A percentile compares a stretch with the other conserved stretches of the same genome.
phyloP scores from a whole-genome alignment of 345 rosid species.

The Litchi chinensis region DNA sequence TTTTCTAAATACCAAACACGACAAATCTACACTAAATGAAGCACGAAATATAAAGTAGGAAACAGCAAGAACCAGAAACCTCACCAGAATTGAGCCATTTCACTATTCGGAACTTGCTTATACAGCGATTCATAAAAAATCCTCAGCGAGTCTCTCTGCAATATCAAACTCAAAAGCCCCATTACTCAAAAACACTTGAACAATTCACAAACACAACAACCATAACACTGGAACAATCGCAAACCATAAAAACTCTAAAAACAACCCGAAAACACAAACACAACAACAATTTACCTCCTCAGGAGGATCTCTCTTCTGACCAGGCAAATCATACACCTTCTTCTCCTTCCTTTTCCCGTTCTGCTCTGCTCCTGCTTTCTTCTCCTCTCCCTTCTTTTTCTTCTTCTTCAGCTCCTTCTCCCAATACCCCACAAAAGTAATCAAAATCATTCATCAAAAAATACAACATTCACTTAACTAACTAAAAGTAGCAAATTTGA shows the following conservation, averaged over 20 bases:
- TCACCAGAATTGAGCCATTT: slow-evolving; percentile 97
- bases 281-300: slow-evolving; percentile 51
- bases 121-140: slow-evolving; percentile 82
- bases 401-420: slow-evolving; percentile 50
- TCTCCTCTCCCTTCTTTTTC: slow-evolving; percentile 39
- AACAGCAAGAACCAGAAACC: slow-evolving; percentile 18
- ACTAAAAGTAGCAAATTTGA: not conserved
- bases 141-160: slow-evolving; percentile 96
- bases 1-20: not conserved
- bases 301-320: slow-evolving; percentile 88
- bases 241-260: not conserved
- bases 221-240: not conserved
- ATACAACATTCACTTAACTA: not conserved
- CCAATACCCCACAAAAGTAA: slow-evolving; percentile 13
- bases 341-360: slow-evolving; percentile 63
- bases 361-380: slow-evolving; percentile 32
- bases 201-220: not conserved
- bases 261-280: not conserved
- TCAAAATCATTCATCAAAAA: not conserved
- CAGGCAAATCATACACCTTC: slow-evolving; percentile 84
- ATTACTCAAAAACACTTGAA: slow-evolving; percentile 2
- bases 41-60: no score
- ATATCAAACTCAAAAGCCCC: slow-evolving; percentile 25
- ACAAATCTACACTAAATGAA: not conserved
- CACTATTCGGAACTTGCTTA: slow-evolving; percentile 76